A percentile compares a stretch with the other conserved stretches of the same genome.
Conservation (phyloP, 2,329 filamentous ascomycete species). For the Pezicula carpinea region DNA sequence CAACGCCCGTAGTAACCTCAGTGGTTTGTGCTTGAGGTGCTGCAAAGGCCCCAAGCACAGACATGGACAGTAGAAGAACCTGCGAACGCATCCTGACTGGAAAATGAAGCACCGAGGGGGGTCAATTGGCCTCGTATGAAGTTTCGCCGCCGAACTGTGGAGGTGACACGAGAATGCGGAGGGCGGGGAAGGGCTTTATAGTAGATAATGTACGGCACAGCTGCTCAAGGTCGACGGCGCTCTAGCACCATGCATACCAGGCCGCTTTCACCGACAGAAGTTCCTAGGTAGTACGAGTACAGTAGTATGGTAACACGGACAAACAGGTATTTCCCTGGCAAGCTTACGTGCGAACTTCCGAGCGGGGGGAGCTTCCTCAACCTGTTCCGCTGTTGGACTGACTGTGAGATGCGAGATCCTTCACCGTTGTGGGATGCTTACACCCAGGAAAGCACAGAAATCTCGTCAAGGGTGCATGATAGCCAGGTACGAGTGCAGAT, state of each 20-base stretch:
- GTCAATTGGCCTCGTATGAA: conserved; percentile 2
- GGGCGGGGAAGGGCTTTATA: conserved; percentile 17
- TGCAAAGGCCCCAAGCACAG: conserved; percentile 7
- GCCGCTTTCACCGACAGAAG: background rate
- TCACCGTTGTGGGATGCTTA: too few relatives aligned
- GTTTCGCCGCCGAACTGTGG: background rate
- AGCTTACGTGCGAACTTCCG: too few relatives aligned
- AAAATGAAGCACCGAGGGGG: background rate
- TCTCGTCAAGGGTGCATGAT: too few relatives aligned
- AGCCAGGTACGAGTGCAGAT: too few relatives aligned
- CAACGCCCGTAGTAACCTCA: conserved; percentile 18
- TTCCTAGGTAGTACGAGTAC: too few relatives aligned
- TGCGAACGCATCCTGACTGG: conserved; percentile 15
- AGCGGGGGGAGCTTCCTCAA: too few relatives aligned
- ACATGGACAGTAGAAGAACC: conserved; percentile 10
- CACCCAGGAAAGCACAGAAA: too few relatives aligned
- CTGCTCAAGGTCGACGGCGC: background rate
- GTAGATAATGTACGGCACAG: too few relatives aligned
- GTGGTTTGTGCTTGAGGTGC: conserved; percentile 12
- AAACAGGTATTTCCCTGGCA: too few relatives aligned
- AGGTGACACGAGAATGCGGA: background rate
- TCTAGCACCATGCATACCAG: too few relatives aligned
- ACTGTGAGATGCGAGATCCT: too few relatives aligned
- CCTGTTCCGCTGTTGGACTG: too few relatives aligned
- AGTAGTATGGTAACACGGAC: background rate